Conservation (phyloP, 805 yeast genomes). For the Sporopachydermia lactativora region DNA sequence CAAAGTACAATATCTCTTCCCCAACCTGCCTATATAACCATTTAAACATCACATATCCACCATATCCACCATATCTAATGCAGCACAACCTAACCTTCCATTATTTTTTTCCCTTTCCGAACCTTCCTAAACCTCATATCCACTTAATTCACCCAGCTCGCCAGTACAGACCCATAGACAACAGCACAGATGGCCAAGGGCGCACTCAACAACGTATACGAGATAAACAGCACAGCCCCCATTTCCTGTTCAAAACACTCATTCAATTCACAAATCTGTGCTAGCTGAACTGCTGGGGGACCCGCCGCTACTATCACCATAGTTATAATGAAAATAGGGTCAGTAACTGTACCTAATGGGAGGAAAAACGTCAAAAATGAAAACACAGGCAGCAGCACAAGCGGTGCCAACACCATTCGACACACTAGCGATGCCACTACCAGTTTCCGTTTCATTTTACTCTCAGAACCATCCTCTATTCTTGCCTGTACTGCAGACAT, state of each 20-base stretch:
- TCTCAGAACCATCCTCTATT: constrained; percentile 43
- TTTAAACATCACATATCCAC: no score
- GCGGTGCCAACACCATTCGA: constrained; percentile 66
- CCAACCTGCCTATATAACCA: no score
- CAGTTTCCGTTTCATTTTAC: constrained; percentile 48
- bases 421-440: constrained; percentile 58
- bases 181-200: constrained; percentile 68
- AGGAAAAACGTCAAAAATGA: constrained; percentile 49
- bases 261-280: constrained; percentile 69
- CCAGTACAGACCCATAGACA: constrained; percentile 48
- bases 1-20: no score
- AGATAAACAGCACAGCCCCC: constrained; percentile 76
- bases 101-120: no score
- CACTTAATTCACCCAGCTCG: no score
- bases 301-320: constrained; percentile 62
- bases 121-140: no score
- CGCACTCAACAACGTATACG: constrained; percentile 59
- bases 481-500: constrained; percentile 18
- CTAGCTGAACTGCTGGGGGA: constrained; percentile 75
- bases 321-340: constrained; percentile 68
- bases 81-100: no score
- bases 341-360: constrained; percentile 56
- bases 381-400: constrained; percentile 52
- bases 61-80: no score
- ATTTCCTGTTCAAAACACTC: constrained; percentile 66